phyloP scores from a whole-genome alignment of 2,329 filamentous ascomycete genomes.

The Fusarium tricinctum region DNA sequence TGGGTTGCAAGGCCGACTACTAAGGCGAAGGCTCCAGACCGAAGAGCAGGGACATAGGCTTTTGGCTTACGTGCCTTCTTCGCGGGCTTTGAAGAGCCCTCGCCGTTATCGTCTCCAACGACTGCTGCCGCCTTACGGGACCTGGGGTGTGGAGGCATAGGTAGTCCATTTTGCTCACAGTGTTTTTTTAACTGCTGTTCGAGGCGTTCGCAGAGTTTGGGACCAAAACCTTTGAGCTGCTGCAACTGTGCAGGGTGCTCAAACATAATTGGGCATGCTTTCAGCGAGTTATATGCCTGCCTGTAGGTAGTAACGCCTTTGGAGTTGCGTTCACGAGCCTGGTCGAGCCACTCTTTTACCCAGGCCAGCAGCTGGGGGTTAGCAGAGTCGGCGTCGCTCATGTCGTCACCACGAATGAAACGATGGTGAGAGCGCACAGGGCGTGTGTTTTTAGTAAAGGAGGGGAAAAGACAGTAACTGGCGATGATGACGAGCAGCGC shows the following conservation, averaged over 20 bases:
- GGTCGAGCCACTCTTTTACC: slow-evolving; percentile 83
- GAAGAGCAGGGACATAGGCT: slow-evolving; percentile 77
- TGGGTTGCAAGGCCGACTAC: slow-evolving; percentile 75
- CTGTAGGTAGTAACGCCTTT: slow-evolving; percentile 81
- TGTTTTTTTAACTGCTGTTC: slow-evolving; percentile 72
- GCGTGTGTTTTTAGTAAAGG: neutral
- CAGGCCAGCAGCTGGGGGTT: slow-evolving; percentile 80
- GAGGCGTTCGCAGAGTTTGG: slow-evolving; percentile 77
- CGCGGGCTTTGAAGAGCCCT: slow-evolving; percentile 55
- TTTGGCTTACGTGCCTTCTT: slow-evolving; percentile 74
- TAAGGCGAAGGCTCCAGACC: slow-evolving; percentile 82
- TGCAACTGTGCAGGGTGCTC: slow-evolving; percentile 80
- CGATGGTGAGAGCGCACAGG: neutral
- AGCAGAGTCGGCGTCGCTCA: slow-evolving; percentile 63
- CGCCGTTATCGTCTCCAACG: slow-evolving; percentile 53
- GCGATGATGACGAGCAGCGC: neutral
- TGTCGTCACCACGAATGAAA: slow-evolving; percentile 28
- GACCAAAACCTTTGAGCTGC: slow-evolving; percentile 80
- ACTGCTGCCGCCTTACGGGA: slow-evolving; percentile 57
- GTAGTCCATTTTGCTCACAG: slow-evolving; percentile 75
- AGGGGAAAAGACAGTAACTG: neutral
- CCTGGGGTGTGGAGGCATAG: slow-evolving; percentile 73
- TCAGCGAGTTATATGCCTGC: slow-evolving; percentile 82
- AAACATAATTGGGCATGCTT: slow-evolving; percentile 78
- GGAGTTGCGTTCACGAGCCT: slow-evolving; percentile 75